Conservation (phyloP, 495 filamentous ascomycete genomes). For the Umbilicaria muhlenbergii region DNA sequence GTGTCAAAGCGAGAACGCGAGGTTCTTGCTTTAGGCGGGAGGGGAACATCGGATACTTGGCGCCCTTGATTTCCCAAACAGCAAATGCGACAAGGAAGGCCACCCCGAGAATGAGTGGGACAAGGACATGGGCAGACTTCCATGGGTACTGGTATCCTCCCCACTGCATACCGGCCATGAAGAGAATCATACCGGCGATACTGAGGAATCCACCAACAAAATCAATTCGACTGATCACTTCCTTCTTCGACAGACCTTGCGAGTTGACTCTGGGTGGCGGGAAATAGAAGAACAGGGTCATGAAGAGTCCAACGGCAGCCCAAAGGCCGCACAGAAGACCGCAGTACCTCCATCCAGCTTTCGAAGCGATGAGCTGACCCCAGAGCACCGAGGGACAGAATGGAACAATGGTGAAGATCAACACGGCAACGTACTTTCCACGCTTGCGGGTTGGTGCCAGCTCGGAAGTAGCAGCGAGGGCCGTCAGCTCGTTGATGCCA, state of each 20-base stretch:
- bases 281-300: constrained; percentile 48
- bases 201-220: constrained; percentile 53
- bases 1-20: constrained; percentile 43
- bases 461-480: constrained; percentile 52
- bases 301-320: constrained; percentile 43
- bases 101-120: constrained; percentile 39
- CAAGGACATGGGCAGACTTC: constrained; percentile 41
- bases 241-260: constrained; percentile 26
- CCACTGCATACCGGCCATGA: constrained; percentile 53
- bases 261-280: constrained; percentile 46
- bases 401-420: constrained; percentile 54
- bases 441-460: constrained; percentile 51
- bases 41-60: constrained; percentile 53
- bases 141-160: constrained; percentile 54
- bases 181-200: constrained; percentile 44
- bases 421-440: constrained; percentile 49
- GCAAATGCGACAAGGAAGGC: constrained; percentile 37
- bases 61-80: constrained; percentile 43
- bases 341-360: constrained; percentile 47
- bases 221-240: constrained; percentile 43
- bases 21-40: constrained; percentile 44
- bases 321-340: constrained; percentile 44
- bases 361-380: constrained; percentile 49
- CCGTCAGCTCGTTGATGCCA: constrained; percentile 50
- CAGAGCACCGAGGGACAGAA: constrained; percentile 54